phyloP scores from a whole-genome alignment of 2,329 filamentous ascomycete genomes.

The Colletotrichum aenigma region DNA sequence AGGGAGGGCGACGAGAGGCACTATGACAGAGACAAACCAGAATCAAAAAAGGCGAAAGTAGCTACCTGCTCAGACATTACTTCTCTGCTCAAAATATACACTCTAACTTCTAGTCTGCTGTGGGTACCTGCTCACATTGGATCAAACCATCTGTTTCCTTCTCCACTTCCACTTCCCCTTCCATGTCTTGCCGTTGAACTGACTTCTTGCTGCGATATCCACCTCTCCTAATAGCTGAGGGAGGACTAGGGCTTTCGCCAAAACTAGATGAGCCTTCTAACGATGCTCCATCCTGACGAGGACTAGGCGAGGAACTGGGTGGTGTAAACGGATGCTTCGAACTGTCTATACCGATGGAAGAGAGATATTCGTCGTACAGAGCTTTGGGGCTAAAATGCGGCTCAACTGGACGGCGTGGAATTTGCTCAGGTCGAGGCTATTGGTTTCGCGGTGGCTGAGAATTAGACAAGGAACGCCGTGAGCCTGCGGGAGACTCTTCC shows the following conservation, averaged over 20 bases:
- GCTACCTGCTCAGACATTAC: not conserved
- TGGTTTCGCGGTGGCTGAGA: not conserved
- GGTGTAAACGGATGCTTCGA: not conserved
- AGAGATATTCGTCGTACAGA: not conserved
- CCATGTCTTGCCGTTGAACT: not conserved
- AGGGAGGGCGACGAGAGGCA: not conserved
- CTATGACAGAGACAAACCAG: not conserved
- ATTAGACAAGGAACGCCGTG: not conserved
- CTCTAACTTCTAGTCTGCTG: not conserved
- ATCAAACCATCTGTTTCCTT: not conserved
- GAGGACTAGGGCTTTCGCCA: not conserved
- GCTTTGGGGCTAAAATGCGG: not conserved
- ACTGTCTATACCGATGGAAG: not conserved
- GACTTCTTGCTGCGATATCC: not conserved
- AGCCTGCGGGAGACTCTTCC: not conserved
- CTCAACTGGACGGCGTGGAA: not conserved
- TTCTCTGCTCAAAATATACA: not conserved
- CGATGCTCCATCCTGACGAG: not conserved
- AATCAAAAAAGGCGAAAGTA: not conserved
- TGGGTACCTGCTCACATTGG: not conserved
- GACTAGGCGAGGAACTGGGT: not conserved
- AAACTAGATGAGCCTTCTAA: rapidly evolving
- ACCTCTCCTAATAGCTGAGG: not conserved
- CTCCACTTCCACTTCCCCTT: too few species aligned
- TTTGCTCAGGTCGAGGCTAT: not conserved